Conservation (phyloP, 2,329 filamentous ascomycete genomes). For the Plenodomus biglobosus region DNA sequence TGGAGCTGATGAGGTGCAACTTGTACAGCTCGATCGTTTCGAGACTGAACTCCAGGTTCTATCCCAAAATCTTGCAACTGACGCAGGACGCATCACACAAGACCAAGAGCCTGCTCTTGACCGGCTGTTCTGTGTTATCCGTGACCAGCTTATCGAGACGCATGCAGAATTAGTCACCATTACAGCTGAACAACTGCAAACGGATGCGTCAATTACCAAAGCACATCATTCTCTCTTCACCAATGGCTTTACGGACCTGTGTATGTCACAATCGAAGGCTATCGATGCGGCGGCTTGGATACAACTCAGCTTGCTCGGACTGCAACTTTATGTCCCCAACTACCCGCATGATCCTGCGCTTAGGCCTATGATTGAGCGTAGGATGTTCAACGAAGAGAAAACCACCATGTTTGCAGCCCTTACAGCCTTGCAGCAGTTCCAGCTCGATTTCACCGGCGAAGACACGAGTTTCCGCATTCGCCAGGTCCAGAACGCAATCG, state of each 20-base stretch:
- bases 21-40: slow-evolving; percentile 47
- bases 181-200: slow-evolving; percentile 3
- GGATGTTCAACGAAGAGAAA: slow-evolving; percentile 60
- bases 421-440: slow-evolving; percentile 64
- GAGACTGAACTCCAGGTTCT: slow-evolving; percentile 45
- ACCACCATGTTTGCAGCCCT: slow-evolving; percentile 59
- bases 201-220: slow-evolving; percentile 9
- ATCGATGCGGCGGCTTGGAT: slow-evolving; percentile 64
- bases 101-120: slow-evolving; percentile 35
- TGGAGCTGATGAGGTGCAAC: slow-evolving; percentile 39
- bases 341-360: slow-evolving; percentile 79
- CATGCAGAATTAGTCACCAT: slow-evolving; percentile 20
- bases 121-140: slow-evolving; percentile 25
- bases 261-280: neutral
- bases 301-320: slow-evolving; percentile 70
- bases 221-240: slow-evolving; percentile 41
- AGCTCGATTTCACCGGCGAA: slow-evolving; percentile 68
- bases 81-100: slow-evolving; percentile 37
- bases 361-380: slow-evolving; percentile 63
- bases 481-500: slow-evolving; percentile 63
- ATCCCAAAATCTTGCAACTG: slow-evolving; percentile 39
- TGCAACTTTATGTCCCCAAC: slow-evolving; percentile 83
- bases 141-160: slow-evolving; percentile 24
- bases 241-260: slow-evolving; percentile 17
- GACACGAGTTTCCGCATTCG: slow-evolving; percentile 66